Conservation (phyloP, 768 basidiomycete species). For the Mycena metata region DNA sequence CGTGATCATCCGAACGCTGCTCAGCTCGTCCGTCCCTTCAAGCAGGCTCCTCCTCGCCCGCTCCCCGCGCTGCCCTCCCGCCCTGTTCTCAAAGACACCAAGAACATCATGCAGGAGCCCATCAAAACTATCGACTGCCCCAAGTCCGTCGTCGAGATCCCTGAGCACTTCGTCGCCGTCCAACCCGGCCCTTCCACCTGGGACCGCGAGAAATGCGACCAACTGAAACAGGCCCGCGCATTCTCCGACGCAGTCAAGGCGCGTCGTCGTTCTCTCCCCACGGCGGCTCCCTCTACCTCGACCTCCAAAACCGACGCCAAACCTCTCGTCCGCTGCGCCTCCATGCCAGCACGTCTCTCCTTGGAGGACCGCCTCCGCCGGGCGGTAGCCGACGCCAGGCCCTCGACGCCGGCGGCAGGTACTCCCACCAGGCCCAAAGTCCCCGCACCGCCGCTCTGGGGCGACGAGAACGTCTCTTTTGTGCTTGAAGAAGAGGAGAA, state of each 20-base stretch:
- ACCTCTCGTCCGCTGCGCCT: not conserved
- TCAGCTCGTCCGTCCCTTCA: not conserved
- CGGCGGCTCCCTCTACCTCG: not conserved
- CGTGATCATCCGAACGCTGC: not conserved
- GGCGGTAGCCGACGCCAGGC: not conserved
- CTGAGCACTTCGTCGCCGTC: not conserved
- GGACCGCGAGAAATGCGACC: not conserved
- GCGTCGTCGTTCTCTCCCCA: not conserved
- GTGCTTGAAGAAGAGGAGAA: conserved; percentile 3
- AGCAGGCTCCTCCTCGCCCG: not conserved
- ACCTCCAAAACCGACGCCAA: not conserved
- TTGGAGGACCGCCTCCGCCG: conserved; percentile 17
- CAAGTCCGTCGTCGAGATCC: too few species aligned
- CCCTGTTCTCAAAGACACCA: too few species aligned
- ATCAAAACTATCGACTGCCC: too few species aligned
- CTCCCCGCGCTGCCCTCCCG: too few species aligned
- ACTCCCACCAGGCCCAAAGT: not conserved
- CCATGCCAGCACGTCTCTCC: conserved; percentile 7
- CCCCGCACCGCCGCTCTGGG: conserved; percentile 18
- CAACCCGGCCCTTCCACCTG: conserved; percentile 5
- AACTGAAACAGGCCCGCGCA: not conserved
- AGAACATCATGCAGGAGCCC: too few species aligned
- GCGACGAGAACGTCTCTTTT: conserved; percentile 17
- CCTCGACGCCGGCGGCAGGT: not conserved
- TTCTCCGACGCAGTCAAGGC: not conserved